These are phyloP conservation scores for Trichosanthes truncata DNA, from an alignment of 306 rosid species.

Conservation along the genomic window DNA sequence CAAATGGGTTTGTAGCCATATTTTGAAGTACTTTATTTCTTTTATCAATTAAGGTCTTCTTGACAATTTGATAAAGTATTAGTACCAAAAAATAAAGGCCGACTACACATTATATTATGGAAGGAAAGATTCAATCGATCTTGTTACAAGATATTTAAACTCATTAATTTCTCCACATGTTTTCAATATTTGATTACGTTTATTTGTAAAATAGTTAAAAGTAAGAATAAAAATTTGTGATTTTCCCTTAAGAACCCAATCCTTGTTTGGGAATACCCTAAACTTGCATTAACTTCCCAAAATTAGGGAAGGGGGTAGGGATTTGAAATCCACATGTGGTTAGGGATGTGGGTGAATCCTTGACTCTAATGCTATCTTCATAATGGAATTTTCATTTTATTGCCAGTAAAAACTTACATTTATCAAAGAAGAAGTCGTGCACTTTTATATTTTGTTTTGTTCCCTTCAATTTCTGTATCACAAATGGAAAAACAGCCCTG, in stretches of 20 bases:
- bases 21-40: background rate
- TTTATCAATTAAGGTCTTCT: background rate
- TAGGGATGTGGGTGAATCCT: background rate
- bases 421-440: background rate
- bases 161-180: background rate
- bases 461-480: background rate
- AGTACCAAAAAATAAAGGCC: background rate
- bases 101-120: background rate
- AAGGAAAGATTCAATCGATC: background rate
- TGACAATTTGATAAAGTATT: background rate
- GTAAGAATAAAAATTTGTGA: background rate
- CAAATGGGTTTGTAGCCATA: slow-evolving; percentile 25
- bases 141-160: background rate
- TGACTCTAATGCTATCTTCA: background rate
- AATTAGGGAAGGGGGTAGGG: slow-evolving; percentile 2
- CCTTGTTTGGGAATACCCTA: background rate
- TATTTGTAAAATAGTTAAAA: background rate
- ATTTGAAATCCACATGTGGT: background rate
- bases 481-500: background rate
- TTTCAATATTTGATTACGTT: background rate
- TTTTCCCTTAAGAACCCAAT: background rate
- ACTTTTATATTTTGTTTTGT: background rate
- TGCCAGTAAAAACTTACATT: background rate
- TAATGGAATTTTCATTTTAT: background rate
- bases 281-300: background rate